Percentiles rank a stretch among this genome's conserved stretches.
These are phyloP conservation scores for Alternaria atra DNA, from an alignment of 2,329 filamentous ascomycete genomes.

Conservation along the genomic window DNA sequence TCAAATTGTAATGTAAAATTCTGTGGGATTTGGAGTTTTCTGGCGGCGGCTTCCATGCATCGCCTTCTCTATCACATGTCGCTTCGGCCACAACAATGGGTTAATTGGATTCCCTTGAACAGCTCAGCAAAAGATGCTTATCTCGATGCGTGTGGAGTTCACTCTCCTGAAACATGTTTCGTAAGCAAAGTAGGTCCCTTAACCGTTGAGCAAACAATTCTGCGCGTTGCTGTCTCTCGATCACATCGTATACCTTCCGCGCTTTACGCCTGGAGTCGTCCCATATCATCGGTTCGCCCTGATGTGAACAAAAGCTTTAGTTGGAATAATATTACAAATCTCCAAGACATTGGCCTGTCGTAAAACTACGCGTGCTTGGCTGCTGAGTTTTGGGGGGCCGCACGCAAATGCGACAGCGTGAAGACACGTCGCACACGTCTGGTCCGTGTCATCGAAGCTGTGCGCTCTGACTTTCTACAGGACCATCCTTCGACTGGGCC, in stretches of 20 bases:
- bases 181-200: too few relatives aligned
- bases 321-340: not conserved
- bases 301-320: not conserved
- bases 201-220: too few relatives aligned
- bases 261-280: not conserved
- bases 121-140: not conserved
- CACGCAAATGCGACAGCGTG: not conserved
- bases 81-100: not conserved
- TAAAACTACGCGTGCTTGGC: not conserved
- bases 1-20: not conserved
- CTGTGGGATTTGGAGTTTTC: not conserved
- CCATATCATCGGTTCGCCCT: not conserved
- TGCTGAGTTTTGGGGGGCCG: not conserved
- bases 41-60: not conserved
- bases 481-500: not conserved
- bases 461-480: not conserved
- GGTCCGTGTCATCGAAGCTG: not conserved
- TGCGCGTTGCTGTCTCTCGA: not conserved
- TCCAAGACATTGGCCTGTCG: not conserved
- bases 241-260: not conserved
- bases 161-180: rapidly evolving
- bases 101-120: not conserved
- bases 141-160: not conserved
- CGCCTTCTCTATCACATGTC: not conserved
- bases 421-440: not conserved